phyloP scores from a whole-genome alignment of 2,329 filamentous ascomycete species.

The Scorias spongiosa region DNA sequence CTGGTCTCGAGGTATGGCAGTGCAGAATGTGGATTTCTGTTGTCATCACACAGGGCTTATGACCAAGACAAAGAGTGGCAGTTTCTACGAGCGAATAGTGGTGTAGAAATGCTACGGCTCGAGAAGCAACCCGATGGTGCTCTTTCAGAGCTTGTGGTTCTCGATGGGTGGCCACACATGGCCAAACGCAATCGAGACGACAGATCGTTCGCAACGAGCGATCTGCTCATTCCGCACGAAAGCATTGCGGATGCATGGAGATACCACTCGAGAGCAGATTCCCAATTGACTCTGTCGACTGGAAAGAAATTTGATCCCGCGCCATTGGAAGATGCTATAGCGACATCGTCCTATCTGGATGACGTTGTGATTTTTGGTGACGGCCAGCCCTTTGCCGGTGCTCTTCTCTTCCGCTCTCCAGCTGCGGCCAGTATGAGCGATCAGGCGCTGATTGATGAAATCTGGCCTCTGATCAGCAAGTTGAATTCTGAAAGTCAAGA shows the following conservation, averaged over 20 bases:
- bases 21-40: conserved; percentile 50
- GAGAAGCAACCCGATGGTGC: conserved; percentile 25
- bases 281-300: conserved; percentile 46
- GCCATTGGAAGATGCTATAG: conserved; percentile 42
- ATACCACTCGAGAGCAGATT: conserved; percentile 47
- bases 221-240: conserved; percentile 44
- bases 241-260: conserved; percentile 41
- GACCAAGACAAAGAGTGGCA: conserved; percentile 43
- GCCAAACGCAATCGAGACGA: conserved; percentile 43
- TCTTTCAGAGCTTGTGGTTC: conserved; percentile 41
- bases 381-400: conserved; percentile 40
- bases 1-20: conserved; percentile 50
- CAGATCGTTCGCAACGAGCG: conserved; percentile 47
- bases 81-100: conserved; percentile 33
- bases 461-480: conserved; percentile 31
- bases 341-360: conserved; percentile 27
- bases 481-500: conserved; percentile 35
- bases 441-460: conserved; percentile 24
- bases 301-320: conserved; percentile 56
- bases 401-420: conserved; percentile 35
- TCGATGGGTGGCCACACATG: conserved; percentile 42
- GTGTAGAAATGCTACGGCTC: conserved; percentile 27
- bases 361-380: conserved; percentile 49
- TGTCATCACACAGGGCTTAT: conserved; percentile 47
- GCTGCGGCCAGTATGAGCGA: conserved; percentile 15